Conservation (phyloP, 106 monocot species). For the Cymbidium sinense region DNA sequence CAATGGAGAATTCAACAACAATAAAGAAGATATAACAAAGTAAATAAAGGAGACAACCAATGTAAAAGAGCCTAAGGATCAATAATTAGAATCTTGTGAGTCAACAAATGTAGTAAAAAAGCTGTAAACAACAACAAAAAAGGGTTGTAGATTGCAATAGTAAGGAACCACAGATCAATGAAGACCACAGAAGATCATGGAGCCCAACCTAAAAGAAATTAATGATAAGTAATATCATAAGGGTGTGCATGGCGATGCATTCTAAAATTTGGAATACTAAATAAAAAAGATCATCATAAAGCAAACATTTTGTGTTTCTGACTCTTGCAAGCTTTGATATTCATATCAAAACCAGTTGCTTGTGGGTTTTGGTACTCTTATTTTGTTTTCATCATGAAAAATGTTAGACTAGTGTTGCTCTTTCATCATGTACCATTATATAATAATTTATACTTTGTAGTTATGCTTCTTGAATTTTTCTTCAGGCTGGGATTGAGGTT, state of each 20-base stretch:
- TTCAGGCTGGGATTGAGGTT: conserved; percentile 82
- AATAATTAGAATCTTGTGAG: too few species aligned
- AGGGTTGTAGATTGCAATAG: background rate
- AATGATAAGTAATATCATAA: background rate
- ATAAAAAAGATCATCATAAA: background rate
- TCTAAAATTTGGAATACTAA: background rate
- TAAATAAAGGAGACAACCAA: too few species aligned
- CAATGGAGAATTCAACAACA: too few species aligned
- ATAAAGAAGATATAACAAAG: too few species aligned
- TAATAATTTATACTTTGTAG: background rate
- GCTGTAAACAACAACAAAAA: background rate
- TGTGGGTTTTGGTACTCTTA: background rate
- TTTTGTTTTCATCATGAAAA: background rate
- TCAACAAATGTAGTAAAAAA: too few species aligned
- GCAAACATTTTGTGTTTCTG: background rate
- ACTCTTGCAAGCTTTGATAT: background rate
- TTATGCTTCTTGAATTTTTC: conserved; percentile 9
- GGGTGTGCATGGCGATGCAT: background rate
- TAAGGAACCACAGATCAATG: too few species aligned
- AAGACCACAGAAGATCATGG: background rate
- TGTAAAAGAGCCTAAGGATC: too few species aligned
- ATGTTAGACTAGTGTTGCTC: background rate
- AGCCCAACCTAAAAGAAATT: background rate
- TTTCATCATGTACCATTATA: background rate
- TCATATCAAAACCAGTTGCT: background rate